These are phyloP conservation scores for Croton laevigatus DNA, from an alignment of 441 rosid species.

Conservation along the genomic window DNA sequence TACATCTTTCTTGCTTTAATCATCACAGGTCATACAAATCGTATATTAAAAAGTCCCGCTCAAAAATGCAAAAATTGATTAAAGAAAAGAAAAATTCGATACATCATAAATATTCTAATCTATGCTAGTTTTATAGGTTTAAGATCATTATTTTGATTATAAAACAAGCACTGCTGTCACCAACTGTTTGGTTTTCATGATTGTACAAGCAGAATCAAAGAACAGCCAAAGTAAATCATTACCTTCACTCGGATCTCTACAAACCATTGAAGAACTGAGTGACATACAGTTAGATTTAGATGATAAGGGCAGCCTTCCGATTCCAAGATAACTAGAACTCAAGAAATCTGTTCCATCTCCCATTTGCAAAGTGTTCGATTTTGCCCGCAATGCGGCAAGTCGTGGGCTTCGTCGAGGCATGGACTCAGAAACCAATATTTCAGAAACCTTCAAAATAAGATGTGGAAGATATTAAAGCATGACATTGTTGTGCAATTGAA, in stretches of 20 bases:
- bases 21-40: neutral
- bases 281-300: neutral
- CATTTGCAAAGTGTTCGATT: constrained; percentile 43
- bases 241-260: constrained; percentile 4
- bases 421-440: constrained; percentile 93
- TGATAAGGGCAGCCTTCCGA: constrained; percentile 9
- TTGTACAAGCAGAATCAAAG: neutral
- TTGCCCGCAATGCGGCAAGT: constrained; percentile 60
- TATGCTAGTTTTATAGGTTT: too few species aligned
- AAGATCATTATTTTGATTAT: neutral
- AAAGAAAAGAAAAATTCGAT: too few species aligned
- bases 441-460: constrained; percentile 62
- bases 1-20: neutral
- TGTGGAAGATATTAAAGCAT: constrained; percentile 7
- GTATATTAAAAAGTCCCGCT: neutral
- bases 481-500: neutral
- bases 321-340: constrained; percentile 16
- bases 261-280: neutral
- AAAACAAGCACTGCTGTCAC: neutral
- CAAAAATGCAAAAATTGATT: neutral
- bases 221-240: neutral
- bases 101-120: too few species aligned
- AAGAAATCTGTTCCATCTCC: constrained; percentile 48
- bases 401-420: constrained; percentile 82
- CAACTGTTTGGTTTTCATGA: neutral